Evolutionary conservation across 306 rosid genomes (phyloP).

Genomic region (Acacia melanoxylon): DNA sequence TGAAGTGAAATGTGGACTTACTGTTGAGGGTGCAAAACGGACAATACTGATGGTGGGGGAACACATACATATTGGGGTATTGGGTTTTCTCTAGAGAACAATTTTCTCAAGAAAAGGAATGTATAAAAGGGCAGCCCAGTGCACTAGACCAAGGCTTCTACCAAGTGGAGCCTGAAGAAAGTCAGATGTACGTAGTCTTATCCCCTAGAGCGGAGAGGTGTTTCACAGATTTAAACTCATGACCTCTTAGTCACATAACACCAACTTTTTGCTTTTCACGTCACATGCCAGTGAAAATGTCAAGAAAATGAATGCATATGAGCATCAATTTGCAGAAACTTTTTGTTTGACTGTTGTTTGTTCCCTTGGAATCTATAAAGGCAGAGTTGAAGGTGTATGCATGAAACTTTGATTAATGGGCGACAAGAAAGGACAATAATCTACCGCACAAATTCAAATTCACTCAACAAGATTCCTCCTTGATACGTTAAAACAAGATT

Average conservation of each 20-base stretch:
- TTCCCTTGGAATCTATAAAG: neutral
- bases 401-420: slow-evolving; percentile 13
- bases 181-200: no score
- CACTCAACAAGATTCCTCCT: neutral
- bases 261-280: no score
- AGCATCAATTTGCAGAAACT: neutral
- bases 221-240: no score
- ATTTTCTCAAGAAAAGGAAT: neutral
- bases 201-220: no score
- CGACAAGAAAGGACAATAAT: slow-evolving; percentile 15
- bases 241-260: no score
- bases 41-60: neutral
- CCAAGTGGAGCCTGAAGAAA: no score
- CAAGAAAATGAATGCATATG: neutral
- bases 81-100: slow-evolving; percentile 4
- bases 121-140: no score
- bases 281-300: neutral
- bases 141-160: no score
- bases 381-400: slow-evolving; percentile 5
- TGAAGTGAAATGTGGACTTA: slow-evolving; percentile 2
- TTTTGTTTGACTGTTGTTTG: neutral
- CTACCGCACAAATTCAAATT: slow-evolving; percentile 24
- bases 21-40: neutral
- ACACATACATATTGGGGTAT: neutral
- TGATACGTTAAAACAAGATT: slow-evolving; percentile 22